Evolutionary conservation across 495 filamentous ascomycete species (phyloP), one percentile per base, ranked within the genome.

Genomic region (Chaetomium cochliodes): DNA sequence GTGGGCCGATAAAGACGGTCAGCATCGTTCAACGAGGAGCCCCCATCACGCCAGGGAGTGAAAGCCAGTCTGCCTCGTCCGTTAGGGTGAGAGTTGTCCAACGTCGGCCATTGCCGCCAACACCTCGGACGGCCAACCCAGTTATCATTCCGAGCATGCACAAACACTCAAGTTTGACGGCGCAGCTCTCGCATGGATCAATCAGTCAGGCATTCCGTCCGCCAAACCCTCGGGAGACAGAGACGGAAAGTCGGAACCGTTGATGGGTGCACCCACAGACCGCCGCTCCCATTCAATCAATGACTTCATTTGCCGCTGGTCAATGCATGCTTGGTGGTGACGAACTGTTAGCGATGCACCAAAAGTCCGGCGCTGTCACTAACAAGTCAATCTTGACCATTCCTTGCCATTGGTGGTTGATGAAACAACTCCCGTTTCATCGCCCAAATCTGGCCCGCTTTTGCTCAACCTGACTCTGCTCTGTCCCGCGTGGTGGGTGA

Each of bases 351-450:
- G 63, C 4, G 13, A 8, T 20, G 20, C 6, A 8, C n/a, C 9
- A 23, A 3, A 12, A 49, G 8, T 47, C 7, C 18, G 22, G 25
- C 22, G 50, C 51, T 60, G 20, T 15, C 51, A 37, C 44, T 69
- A 63, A 63, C 63, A 63, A 25, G 26, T 44, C 42, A 1, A 47
- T 55, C 64, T 30, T 39, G 37, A n/a, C 60, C 18, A 26, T 62
- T 25, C 61, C 63, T 55, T 64, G 52, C n/a, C 28, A 56, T 30
- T 50, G 54, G 58, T 62, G 37, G 54, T 68, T 62, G 64, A 64
- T 72, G 70, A 72, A 72, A 72, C 70, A 63, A 56, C 44, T 50
- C 44, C 62, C 62, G 70, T 72, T 72, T 72, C 70, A 72, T 65
- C 55, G 55, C 33, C 33, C 44, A 67, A 22, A 25, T 58, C 46